Evolutionary conservation across 2,329 filamentous ascomycete genomes (phyloP).

Genomic region (Fusarium camptoceras): DNA sequence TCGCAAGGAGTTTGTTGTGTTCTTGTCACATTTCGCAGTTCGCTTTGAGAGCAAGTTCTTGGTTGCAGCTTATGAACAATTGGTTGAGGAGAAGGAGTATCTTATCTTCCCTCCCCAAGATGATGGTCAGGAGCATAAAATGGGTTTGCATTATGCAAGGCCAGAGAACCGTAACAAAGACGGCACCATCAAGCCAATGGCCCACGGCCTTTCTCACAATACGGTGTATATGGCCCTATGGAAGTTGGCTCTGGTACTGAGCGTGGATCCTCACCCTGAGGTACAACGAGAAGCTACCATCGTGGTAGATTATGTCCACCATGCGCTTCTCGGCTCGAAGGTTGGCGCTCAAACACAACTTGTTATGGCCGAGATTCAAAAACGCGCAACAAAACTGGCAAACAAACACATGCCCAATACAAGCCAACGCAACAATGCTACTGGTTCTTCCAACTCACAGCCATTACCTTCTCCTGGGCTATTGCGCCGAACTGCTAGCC

Average conservation of each 20-base stretch:
- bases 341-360: constrained; percentile 77
- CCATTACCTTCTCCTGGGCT: constrained; percentile 67
- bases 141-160: constrained; percentile 71
- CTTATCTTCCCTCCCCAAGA: constrained; percentile 66
- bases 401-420: constrained; percentile 57
- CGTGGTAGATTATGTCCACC: constrained; percentile 89
- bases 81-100: constrained; percentile 84
- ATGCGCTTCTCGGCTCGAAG: constrained; percentile 80
- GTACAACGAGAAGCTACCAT: constrained; percentile 85
- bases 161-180: constrained; percentile 67
- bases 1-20: constrained; percentile 90
- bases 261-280: constrained; percentile 93
- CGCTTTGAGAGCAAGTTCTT: constrained; percentile 94
- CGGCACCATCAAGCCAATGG: constrained; percentile 66
- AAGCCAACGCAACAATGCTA: constrained; percentile 58
- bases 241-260: constrained; percentile 91
- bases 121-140: constrained; percentile 69
- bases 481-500: constrained; percentile 72
- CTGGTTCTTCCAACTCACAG: constrained; percentile 54
- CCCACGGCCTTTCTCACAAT: constrained; percentile 78
- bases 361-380: constrained; percentile 79
- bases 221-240: constrained; percentile 94
- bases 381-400: constrained; percentile 61
- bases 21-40: constrained; percentile 90
- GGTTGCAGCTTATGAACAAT: constrained; percentile 90